phyloP scores from a whole-genome alignment of 257 asterid genomes.

The Penstemon barbatus region DNA sequence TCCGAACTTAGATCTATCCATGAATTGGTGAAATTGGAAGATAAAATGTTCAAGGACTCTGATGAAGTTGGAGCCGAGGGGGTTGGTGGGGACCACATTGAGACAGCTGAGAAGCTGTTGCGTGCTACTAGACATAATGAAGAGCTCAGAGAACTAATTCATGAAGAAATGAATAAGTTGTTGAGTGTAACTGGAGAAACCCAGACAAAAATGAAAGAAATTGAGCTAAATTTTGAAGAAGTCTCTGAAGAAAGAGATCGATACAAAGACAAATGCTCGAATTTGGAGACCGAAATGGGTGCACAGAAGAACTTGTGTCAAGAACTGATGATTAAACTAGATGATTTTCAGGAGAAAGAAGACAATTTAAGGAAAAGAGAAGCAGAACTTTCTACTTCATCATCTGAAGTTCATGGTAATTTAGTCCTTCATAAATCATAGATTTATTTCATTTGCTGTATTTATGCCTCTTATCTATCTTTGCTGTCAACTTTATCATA shows the following conservation, averaged over 20 bases:
- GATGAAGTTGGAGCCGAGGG: constrained; percentile 37
- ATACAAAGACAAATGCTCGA: constrained; percentile 45
- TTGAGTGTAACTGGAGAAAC: constrained; percentile 39
- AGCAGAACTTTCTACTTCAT: constrained; percentile 53
- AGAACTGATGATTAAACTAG: constrained; percentile 49
- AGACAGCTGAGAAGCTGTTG: constrained; percentile 63
- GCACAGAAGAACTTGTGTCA: constrained; percentile 41
- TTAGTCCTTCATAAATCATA: constrained; percentile 11
- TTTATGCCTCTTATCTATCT: constrained; percentile 13
- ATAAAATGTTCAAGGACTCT: constrained; percentile 32
- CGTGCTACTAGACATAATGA: constrained; percentile 52
- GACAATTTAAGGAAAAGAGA: constrained; percentile 52
- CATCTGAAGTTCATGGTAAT: constrained; percentile 56
- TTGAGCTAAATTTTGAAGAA: constrained; percentile 42
- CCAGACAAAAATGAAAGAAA: constrained; percentile 55
- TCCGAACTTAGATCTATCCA: constrained; percentile 43
- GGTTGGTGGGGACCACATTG: constrained; percentile 40
- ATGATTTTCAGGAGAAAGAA: constrained; percentile 49
- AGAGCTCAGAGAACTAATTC: constrained; percentile 47
- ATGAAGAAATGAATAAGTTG: constrained; percentile 41
- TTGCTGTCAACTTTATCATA: constrained; percentile 17
- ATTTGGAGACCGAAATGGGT: constrained; percentile 66
- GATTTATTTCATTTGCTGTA: constrained; percentile 19
- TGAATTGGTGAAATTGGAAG: constrained; percentile 41
- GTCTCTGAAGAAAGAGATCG: constrained; percentile 60